Base-by-base conservation (phyloP, 352 stramenopile genomes). In the Pythium brassicae region DNA sequence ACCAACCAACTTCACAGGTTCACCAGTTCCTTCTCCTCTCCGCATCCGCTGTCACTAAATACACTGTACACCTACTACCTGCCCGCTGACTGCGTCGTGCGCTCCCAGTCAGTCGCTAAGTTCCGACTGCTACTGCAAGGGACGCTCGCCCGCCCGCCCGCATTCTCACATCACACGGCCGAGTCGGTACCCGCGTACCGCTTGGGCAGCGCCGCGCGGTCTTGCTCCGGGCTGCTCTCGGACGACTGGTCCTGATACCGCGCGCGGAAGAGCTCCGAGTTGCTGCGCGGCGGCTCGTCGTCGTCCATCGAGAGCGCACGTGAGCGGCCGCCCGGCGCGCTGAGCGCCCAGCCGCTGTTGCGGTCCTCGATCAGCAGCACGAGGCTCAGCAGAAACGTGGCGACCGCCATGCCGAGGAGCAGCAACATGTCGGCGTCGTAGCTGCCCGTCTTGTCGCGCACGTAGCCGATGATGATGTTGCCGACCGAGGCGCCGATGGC, bases 371-470 rank as follows among this genome's bases (percentile, higher is more conserved):
- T 66, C 27, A 91, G 58, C 6, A 95, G 62, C 45, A 86, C 51
- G 42, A 96, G 27, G 50, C 75, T 83, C 20, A 95, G 57, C n/a
- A 87, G 58, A 37, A 94, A 74, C 42, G 82, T 75, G 2, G 87
- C 43, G 29, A 82, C 55, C 17, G 86, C 75, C 78, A 94, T 82
- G 45, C 69, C 61, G n/a, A 92, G 53, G 19, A 95, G 65, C 68
- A 96, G 66, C 58, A 86, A 79, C 64, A 97, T 94, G 74, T 95
- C 77, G 39, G 84, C 54, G 57, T 88, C 66, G 80, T 89, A 84
- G 65, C 74, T 83, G 47, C 87, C 74, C 46, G 85, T 86, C 58
- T 78, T 69, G 61, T 96, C 87, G 15, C 84, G 76, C 52, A 96
- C 59, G 57, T 85, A 95, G 37, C 87, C 87, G 15, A 96, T 87